Base-by-base conservation (phyloP, 495 filamentous ascomycete species). In the Clavariopsis aquatica region DNA sequence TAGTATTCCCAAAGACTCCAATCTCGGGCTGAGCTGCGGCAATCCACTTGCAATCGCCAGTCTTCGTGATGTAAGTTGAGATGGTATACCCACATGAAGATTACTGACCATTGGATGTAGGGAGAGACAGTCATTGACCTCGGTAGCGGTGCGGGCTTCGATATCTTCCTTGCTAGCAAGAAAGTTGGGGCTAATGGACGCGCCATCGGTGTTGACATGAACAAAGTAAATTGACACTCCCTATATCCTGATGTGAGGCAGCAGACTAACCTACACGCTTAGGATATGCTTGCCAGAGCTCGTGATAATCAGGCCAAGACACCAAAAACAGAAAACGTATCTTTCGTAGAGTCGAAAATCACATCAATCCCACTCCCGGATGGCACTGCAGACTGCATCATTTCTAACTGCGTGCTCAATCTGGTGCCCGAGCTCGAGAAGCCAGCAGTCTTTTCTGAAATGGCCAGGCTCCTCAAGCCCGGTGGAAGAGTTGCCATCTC, bases 121-220 rank as follows among this genome's bases (percentile, higher is more conserved):
- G 86, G 86, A n/a, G 86, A 89, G 71, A 83, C 80, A 1, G 77
- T 87, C 8, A 72, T 89, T 59, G 87, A 89, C 62, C 72, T 89
- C 3, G 86, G 87, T 34, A 79, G 78, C 65, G 85, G 87, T 5
- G 84, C 79, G 7, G 86, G 86, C 5, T 85, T 89, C 59, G 87
- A 89, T 66, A 77, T 85, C 49, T 85, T 89, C 66, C 80, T 84
- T 1, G 86, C 85, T 22, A 78, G 83, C 4, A 71, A 73, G 49
- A 84, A 81, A 59, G 81, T 89, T 13, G 86, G 86, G 0, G 49
- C 64, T 0, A 72, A 68, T 1, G 87, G 87, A 5, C 74, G 73
- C 9, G 84, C 79, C 1, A 85, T 87, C 55, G 87, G 87, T 17
- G 74, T 89, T 22, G 87, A 90, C 72, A 89, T 89, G 82, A 89